A percentile compares a stretch with the other conserved stretches of the same genome.
These are phyloP conservation scores for Chaetomiaceae sp. DNA, from an alignment of 2,329 filamentous ascomycete species.

Conservation along the genomic window DNA sequence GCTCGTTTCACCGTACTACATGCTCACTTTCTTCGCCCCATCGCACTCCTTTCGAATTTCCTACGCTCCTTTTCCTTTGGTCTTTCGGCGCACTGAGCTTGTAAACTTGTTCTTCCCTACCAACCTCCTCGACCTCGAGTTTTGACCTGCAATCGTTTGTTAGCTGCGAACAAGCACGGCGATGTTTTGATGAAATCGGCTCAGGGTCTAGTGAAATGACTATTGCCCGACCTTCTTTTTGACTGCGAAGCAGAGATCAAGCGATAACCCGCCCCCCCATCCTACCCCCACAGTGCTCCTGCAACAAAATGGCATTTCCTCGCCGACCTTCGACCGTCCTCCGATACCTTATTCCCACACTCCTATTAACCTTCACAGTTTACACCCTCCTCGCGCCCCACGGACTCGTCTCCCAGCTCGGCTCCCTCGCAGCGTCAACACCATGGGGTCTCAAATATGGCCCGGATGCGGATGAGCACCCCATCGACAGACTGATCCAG, in stretches of 20 bases:
- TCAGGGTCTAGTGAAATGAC: too few relatives aligned
- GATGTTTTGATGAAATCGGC: too few relatives aligned
- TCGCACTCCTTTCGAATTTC: not conserved
- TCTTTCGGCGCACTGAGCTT: not conserved
- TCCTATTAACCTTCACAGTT: slow-evolving; percentile 33
- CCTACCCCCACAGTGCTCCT: not conserved
- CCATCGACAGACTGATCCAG: slow-evolving; percentile 48
- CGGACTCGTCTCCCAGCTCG: not conserved
- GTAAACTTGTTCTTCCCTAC: too few relatives aligned
- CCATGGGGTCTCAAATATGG: slow-evolving; percentile 1
- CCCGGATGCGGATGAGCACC: slow-evolving; percentile 36
- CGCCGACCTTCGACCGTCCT: slow-evolving; percentile 38
- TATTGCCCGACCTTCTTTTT: not conserved
- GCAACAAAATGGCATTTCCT: slow-evolving; percentile 32
- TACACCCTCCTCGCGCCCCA: too few relatives aligned
- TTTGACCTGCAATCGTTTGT: too few relatives aligned
- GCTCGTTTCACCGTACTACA: not conserved
- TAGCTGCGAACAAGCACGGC: too few relatives aligned
- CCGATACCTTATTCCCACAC: slow-evolving; percentile 35
- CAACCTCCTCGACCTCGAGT: too few relatives aligned
- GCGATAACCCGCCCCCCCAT: not conserved
- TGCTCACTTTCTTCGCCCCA: not conserved
- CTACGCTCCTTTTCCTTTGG: not conserved
- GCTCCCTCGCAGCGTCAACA: not conserved
- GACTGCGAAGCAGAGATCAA: not conserved